These are phyloP conservation scores for Tricholoma furcatifolium DNA, from an alignment of 768 basidiomycete genomes.

Conservation along the genomic window DNA sequence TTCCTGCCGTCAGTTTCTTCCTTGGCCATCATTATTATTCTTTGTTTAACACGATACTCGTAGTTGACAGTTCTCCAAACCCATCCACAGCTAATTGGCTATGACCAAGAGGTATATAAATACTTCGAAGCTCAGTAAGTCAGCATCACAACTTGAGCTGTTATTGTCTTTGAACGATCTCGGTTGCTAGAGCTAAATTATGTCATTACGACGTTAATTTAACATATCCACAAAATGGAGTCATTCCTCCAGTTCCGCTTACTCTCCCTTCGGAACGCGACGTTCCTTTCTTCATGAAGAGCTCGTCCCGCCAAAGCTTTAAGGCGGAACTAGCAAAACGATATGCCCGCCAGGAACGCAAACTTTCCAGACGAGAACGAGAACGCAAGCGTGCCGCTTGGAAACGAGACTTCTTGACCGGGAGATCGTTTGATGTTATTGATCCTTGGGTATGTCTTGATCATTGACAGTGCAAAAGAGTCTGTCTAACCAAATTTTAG, in stretches of 20 bases:
- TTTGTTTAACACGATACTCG: neutral
- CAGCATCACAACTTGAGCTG: neutral
- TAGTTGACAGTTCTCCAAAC: constrained; percentile 64
- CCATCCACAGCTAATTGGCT: constrained; percentile 74
- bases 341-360: constrained; percentile 19
- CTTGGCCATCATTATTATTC: neutral
- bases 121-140: constrained; percentile 70
- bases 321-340: constrained; percentile 21
- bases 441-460: constrained; percentile 46
- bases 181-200: constrained; percentile 45
- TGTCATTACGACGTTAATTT: constrained; percentile 69
- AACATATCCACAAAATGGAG: constrained; percentile 62
- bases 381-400: constrained; percentile 27
- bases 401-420: constrained; percentile 47
- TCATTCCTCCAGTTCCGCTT: constrained; percentile 44
- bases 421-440: constrained; percentile 52
- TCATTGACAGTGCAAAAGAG: neutral
- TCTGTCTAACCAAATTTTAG: constrained; percentile 25
- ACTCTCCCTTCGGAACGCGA: constrained; percentile 32
- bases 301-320: constrained; percentile 15
- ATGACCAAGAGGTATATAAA: constrained; percentile 61
- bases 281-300: constrained; percentile 28
- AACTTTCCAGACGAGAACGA: constrained; percentile 22
- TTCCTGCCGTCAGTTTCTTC: constrained; percentile 49
- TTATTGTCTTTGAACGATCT: neutral